Base-by-base conservation (phyloP, 2,329 filamentous ascomycete species). In the Ophiostoma ulmi region DNA sequence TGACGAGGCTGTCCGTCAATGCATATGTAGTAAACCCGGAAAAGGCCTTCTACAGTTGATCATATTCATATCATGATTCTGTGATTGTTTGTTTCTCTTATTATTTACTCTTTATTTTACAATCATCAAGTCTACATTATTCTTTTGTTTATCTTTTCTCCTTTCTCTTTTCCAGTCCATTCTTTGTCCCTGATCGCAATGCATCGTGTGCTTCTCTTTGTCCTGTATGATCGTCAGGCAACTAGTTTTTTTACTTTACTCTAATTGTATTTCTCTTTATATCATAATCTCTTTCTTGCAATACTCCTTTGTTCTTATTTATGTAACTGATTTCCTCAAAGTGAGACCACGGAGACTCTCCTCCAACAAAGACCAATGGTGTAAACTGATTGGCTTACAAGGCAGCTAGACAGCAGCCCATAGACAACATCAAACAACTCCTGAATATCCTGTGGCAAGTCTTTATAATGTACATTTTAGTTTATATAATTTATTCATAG, bases 351-450 rank as follows among this genome's bases (percentile, higher is more conserved):
- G 52, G 52, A 58, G 52, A 58, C n/a, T 58, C 52, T 22, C 22
- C 52, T 58, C 52, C 52, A 58, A 22, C 20, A 22, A 10, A 11
- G 6, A 1, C 48, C 13, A 39, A 65, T 41, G 65, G 65, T 67
- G 65, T 67, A 67, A 67, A 44, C 22, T 67, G 65, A 67, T 67
- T 67, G 65, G 65, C 65, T 17, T 11, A 22, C 8, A 26, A 26
- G 5, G 44, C 14, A 48, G 44, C 44, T 10, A 14, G n/a, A 58
- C 20, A 10, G 52, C 52, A 26, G n/a, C 10, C 22, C 17, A 26
- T 17, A 48, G 17, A 44, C 41, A n/a, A 31, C 22, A 20, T n/a
- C 44, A 48, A 48, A 26, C 52, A 58, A 58, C 52, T 26, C 52
- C 52, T 26, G 52, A 58, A 58, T 5, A 26, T 58, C 52, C 52